Conservation (phyloP, 2,329 filamentous ascomycete species). For the Curvularia hawaiiensis region DNA sequence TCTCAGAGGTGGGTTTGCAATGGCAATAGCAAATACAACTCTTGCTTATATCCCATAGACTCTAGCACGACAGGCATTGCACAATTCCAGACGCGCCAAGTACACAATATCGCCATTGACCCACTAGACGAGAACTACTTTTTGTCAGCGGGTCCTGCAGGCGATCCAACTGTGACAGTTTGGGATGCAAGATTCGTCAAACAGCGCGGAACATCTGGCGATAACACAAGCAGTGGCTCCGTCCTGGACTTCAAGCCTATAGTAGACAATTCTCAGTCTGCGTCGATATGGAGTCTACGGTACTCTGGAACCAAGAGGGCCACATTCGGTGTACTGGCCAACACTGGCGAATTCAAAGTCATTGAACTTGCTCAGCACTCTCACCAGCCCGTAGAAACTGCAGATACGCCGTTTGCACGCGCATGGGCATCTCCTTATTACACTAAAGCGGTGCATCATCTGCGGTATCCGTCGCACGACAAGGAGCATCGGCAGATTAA, state of each 20-base stretch:
- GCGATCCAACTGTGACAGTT: constrained; percentile 74
- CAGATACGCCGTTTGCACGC: constrained; percentile 29
- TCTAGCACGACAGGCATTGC: constrained; percentile 53
- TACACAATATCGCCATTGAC: constrained; percentile 75
- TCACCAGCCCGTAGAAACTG: constrained; percentile 34
- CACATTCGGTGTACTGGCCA: constrained; percentile 63
- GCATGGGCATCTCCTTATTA: constrained; percentile 53
- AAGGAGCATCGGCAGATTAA: constrained; percentile 51
- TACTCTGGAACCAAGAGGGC: constrained; percentile 64
- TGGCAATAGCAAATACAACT: constrained; percentile 18
- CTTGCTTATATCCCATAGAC: constrained; percentile 36
- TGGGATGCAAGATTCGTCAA: constrained; percentile 71
- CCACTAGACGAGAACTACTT: constrained; percentile 83
- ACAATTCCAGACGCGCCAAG: constrained; percentile 61
- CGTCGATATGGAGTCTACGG: constrained; percentile 65
- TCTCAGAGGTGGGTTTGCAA: constrained; percentile 65
- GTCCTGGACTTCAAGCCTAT: constrained; percentile 64
- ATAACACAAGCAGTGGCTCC: constrained; percentile 60
- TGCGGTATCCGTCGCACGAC: constrained; percentile 54
- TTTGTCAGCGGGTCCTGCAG: constrained; percentile 73
- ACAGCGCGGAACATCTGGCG: constrained; percentile 38
- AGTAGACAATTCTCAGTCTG: constrained; percentile 54
- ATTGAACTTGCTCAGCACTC: constrained; percentile 61
- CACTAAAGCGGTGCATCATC: constrained; percentile 49
- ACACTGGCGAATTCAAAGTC: constrained; percentile 63